phyloP scores from a whole-genome alignment of 176 grass and related monocot genomes.

The Typha latifolia region DNA sequence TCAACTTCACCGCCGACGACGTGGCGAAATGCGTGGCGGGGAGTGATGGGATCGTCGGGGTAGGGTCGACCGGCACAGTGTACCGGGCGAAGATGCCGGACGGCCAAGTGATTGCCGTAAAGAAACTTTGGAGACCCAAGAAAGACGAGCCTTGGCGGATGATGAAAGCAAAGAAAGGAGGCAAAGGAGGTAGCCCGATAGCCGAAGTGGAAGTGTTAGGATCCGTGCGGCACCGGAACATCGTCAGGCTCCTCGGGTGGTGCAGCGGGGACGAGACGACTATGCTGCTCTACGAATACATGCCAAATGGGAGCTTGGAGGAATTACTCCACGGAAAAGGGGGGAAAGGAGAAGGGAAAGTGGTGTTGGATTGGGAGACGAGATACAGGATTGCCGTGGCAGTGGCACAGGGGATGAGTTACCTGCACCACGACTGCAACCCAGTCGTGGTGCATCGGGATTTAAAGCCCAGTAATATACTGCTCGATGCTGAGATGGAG shows the following conservation, averaged over 20 bases:
- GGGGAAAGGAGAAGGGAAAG: background rate
- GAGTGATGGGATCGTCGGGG: slow-evolving; percentile 59
- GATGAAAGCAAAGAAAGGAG: background rate
- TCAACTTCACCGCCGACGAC: slow-evolving; percentile 74
- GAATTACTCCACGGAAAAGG: slow-evolving; percentile 43
- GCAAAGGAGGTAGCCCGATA: slow-evolving; percentile 13
- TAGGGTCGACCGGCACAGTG: slow-evolving; percentile 69
- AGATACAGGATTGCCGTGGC: slow-evolving; percentile 62
- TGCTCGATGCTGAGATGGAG: slow-evolving; percentile 85
- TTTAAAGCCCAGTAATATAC: slow-evolving; percentile 95
- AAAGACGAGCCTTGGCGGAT: slow-evolving; percentile 19
- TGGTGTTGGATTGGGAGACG: slow-evolving; percentile 42
- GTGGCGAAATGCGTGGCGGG: slow-evolving; percentile 51
- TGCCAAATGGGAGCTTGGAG: slow-evolving; percentile 93
- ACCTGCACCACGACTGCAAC: slow-evolving; percentile 84
- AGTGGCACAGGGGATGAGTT: slow-evolving; percentile 81
- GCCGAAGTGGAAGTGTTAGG: slow-evolving; percentile 80
- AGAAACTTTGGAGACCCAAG: slow-evolving; percentile 69
- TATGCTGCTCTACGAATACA: slow-evolving; percentile 88
- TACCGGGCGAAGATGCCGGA: slow-evolving; percentile 79
- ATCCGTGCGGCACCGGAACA: slow-evolving; percentile 78
- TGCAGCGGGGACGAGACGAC: slow-evolving; percentile 63
- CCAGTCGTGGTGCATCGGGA: slow-evolving; percentile 76
- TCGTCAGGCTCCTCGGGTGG: slow-evolving; percentile 72
- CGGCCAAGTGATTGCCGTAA: slow-evolving; percentile 79